Evolutionary conservation across 305 asterid species (phyloP), one percentile per base, ranked within the genome.

Genomic region (Solanum hybrid): DNA sequence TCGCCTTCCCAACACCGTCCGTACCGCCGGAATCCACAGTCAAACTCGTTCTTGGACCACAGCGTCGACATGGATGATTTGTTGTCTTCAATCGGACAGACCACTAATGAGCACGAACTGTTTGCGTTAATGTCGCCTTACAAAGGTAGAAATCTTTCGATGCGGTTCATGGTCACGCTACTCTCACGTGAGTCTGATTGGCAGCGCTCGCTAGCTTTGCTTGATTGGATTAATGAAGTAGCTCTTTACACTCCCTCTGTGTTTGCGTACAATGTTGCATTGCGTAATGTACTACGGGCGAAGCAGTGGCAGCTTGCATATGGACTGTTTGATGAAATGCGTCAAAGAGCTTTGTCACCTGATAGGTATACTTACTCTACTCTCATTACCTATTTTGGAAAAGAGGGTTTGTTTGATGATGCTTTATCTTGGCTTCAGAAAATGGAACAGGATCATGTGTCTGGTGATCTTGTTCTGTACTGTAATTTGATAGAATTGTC

Each of bases 261-360:
- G 90, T 95, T 95, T 38, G 97, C 98, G 4, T 97, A 97, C 94
- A 97, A 97, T 15, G 99, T 96, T 29, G 99, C 95, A 42, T 72
- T 96, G 92, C 95, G 98, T 0, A 97, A 97, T 78, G 97, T 95
- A 78, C 93, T 96, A 4, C 92, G 99, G 0, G 97, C 94, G 14
- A 97, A 97, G 93, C 95, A 95, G 92, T 96, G 96, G 96, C 91
- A 77, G 19, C 77, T 96, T 89, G 99, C 98, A 0, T 89, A 88
- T 19, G 99, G 99, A 2, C 95, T 96, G 97, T 94, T 95, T 90
- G 99, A 95, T 56, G 99, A 97, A 96, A 97, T 97, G 99, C 96
- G 98, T 19, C 89, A 92, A 24, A 89, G 95, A 89, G 95, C 93
- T 34, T 87, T 96, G 42, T 93, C 99, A 7, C 98, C 99, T 0